Base-by-base conservation (phyloP, 768 basidiomycete species). In the Lactarius quietus region DNA sequence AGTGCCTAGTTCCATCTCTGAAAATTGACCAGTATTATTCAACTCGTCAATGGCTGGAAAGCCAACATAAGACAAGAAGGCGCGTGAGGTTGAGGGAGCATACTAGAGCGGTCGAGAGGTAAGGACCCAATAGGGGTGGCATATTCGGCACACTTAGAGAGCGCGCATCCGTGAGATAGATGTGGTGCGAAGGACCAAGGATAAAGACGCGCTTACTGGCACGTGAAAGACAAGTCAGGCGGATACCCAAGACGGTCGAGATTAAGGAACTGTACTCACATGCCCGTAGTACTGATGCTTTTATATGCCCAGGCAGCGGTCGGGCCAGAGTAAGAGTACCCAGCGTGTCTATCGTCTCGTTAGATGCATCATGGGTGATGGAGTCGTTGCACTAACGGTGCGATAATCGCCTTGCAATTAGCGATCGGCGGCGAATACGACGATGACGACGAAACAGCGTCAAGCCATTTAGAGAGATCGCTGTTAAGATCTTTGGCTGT, bases 251-350 rank as follows among this genome's bases (percentile, higher is more conserved):
- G 45, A 70, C 57, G 31, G 20, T 8, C 51, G 35, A 26, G 18
- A 33, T 35, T 23, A 55, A 59, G 51, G 51, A 61, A 28, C n/a
- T 57, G 18, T 29, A 80, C 87, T 69, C 68, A 96, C 97, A 98
- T 90, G 71, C 83, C 83, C 5, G 82, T 81, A 0, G 86, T 86
- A 72, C 96, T 90, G 66, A 98, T 89, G 72, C 86, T 85, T 75
- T 86, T 89, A 78, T 98, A 99, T 0, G 96, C 96, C 93, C 94
- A 98, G 3, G 94, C 96, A 3, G 97, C 96, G 1, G 95, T 83
- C 6, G 86, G 87, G 26, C 97, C 97, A 61, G 95, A 97, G 77
- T 97, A 98, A 6, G 87, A 83, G 78, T 95, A 98, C 6, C 97
- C 97, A 2, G 97, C 97, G 75, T 99, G 97, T 12, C 95, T 98